phyloP scores from a whole-genome alignment of 495 filamentous ascomycete species.

The Lophium mytilinum region DNA sequence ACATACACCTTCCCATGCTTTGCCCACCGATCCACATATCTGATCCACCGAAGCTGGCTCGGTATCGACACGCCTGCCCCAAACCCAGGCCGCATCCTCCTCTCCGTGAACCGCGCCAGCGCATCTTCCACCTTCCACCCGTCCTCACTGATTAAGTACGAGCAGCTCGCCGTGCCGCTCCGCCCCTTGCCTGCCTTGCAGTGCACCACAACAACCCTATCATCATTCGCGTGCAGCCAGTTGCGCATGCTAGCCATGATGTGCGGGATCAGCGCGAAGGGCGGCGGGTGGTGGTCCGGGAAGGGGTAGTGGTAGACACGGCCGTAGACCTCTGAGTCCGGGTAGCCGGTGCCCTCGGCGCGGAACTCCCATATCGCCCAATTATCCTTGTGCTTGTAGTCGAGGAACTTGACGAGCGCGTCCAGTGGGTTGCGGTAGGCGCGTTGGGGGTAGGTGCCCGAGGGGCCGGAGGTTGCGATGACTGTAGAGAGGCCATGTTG shows the following conservation, averaged over 20 bases:
- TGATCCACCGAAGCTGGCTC: slow-evolving; percentile 78
- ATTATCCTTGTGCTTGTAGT: slow-evolving; percentile 66
- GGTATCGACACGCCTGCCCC: slow-evolving; percentile 89
- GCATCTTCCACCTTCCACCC: slow-evolving; percentile 78
- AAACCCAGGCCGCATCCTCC: slow-evolving; percentile 82
- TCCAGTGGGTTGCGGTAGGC: slow-evolving; percentile 91
- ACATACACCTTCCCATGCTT: slow-evolving; percentile 68
- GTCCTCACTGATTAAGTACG: slow-evolving; percentile 83
- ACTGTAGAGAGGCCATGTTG: slow-evolving; percentile 32
- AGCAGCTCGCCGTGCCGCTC: slow-evolving; percentile 79
- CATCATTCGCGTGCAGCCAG: slow-evolving; percentile 57
- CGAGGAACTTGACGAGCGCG: slow-evolving; percentile 74
- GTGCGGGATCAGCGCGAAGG: slow-evolving; percentile 75
- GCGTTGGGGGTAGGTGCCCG: slow-evolving; percentile 75
- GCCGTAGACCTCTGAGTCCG: slow-evolving; percentile 76
- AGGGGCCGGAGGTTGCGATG: slow-evolving; percentile 75
- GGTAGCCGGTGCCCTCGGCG: slow-evolving; percentile 92
- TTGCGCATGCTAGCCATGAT: slow-evolving; percentile 88
- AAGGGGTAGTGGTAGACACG: slow-evolving; percentile 86
- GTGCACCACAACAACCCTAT: slow-evolving; percentile 81
- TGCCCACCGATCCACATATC: slow-evolving; percentile 86
- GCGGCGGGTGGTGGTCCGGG: slow-evolving; percentile 95
- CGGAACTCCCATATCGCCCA: slow-evolving; percentile 98
- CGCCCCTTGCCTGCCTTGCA: slow-evolving; percentile 96
- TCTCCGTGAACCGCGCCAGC: slow-evolving; percentile 70